Conservation (phyloP, 2,329 filamentous ascomycete species). For the Botrytis elliptica region DNA sequence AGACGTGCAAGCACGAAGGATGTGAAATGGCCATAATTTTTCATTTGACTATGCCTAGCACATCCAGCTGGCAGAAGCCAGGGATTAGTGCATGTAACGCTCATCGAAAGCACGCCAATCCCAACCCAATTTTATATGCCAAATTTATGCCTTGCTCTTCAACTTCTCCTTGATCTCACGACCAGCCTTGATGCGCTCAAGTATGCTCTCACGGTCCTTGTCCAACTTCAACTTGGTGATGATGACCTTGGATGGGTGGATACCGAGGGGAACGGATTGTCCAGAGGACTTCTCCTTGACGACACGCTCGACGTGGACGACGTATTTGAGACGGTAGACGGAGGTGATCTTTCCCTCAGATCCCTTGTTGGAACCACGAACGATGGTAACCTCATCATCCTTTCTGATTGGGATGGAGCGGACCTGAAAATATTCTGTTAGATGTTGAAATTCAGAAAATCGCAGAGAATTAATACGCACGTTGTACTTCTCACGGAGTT, state of each 20-base stretch:
- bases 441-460: conserved; percentile 20
- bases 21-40: conserved; percentile 69
- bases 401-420: conserved; percentile 96
- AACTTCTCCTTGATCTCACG: conserved; percentile 71
- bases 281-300: conserved; percentile 96
- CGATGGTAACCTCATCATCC: conserved; percentile 91
- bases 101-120: conserved; percentile 29
- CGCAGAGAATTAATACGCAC: conserved; percentile 54
- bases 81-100: conserved; percentile 25
- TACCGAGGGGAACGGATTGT: conserved; percentile 89
- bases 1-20: conserved; percentile 42
- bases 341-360: conserved; percentile 97
- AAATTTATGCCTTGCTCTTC: conserved; percentile 37
- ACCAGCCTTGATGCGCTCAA: conserved; percentile 79
- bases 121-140: conserved; percentile 23
- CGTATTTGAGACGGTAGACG: conserved; percentile 98
- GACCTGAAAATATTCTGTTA: conserved; percentile 57
- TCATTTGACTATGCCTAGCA: conserved; percentile 38
- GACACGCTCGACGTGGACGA: conserved; percentile 95
- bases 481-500: conserved; percentile 98
- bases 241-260: conserved; percentile 95
- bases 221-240: conserved; percentile 99
- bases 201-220: conserved; percentile 88
- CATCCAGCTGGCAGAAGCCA: conserved; percentile 17
- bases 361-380: conserved; percentile 93